These are phyloP conservation scores for Pleurotus platypus DNA, from an alignment of 768 basidiomycete genomes.

Conservation along the genomic window DNA sequence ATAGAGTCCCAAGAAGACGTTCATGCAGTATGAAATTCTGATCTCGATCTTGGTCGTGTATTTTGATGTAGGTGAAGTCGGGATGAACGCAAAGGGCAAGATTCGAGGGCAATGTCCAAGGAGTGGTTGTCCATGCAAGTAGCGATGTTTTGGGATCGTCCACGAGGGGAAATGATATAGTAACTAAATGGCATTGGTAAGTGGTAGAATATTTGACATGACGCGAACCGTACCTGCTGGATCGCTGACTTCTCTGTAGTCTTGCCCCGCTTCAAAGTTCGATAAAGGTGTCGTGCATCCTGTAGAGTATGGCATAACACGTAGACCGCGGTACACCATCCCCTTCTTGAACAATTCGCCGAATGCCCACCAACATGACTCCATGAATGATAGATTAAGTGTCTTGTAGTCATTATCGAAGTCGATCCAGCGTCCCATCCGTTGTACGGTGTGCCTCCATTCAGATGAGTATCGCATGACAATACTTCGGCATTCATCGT, in stretches of 20 bases:
- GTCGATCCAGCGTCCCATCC: constrained; percentile 99
- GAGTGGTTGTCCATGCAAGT: constrained; percentile 98
- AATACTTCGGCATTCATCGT: constrained; percentile 92
- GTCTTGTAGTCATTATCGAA: constrained; percentile 99
- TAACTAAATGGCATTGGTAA: constrained; percentile 46
- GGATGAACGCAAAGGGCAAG: constrained; percentile 95
- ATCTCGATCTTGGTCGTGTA: constrained; percentile 84
- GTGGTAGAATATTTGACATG: too few relatives aligned
- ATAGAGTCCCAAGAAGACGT: constrained; percentile 77
- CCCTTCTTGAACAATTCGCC: constrained; percentile 88
- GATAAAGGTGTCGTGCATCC: constrained; percentile 94
- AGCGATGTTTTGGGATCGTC: constrained; percentile 89
- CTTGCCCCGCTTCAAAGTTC: constrained; percentile 94
- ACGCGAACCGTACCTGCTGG: constrained; percentile 62
- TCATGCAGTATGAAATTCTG: constrained; percentile 93
- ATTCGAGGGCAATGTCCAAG: constrained; percentile 97
- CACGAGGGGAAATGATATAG: constrained; percentile 88
- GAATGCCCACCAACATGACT: constrained; percentile 99
- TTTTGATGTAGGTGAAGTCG: constrained; percentile 94
- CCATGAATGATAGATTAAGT: constrained; percentile 91
- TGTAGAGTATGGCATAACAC: constrained; percentile 98
- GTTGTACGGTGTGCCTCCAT: constrained; percentile 93
- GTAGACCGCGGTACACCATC: constrained; percentile 88
- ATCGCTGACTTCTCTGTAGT: constrained; percentile 91
- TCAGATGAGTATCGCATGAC: constrained; percentile 96